Evolutionary conservation across 768 basidiomycete species (phyloP).

Genomic region (Sporobolomyces roseus): DNA sequence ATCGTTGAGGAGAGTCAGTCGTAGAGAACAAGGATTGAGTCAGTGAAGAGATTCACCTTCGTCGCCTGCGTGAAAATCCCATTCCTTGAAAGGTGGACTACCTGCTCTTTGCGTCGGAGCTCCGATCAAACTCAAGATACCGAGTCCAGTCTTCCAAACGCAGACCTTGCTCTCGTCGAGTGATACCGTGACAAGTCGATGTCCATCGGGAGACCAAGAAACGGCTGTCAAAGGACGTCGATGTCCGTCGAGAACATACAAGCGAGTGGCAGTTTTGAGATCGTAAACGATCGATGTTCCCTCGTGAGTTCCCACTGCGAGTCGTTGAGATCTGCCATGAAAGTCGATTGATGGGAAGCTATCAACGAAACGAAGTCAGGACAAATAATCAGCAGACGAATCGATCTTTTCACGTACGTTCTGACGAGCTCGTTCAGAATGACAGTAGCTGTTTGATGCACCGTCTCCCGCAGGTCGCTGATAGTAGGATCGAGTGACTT

Average conservation of each 20-base stretch:
- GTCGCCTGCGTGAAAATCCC: constrained; percentile 77
- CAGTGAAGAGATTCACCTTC: constrained; percentile 57
- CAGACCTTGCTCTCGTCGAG: constrained; percentile 77
- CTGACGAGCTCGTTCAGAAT: constrained; percentile 92
- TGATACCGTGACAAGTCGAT: constrained; percentile 79
- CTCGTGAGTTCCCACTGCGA: constrained; percentile 89
- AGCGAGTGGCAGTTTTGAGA: constrained; percentile 85
- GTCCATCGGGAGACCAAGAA: constrained; percentile 89
- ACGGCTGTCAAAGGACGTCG: constrained; percentile 66
- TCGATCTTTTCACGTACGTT: too few species aligned
- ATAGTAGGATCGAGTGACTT: constrained; percentile 90
- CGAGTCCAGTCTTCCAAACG: constrained; percentile 94
- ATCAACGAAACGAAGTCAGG: background rate
- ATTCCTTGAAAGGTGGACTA: constrained; percentile 77
- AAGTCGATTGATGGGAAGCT: constrained; percentile 78
- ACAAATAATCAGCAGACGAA: too few species aligned
- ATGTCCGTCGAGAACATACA: constrained; percentile 93
- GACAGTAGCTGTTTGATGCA: constrained; percentile 85
- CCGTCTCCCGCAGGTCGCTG: constrained; percentile 66
- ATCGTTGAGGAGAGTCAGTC: background rate
- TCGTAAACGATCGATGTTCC: constrained; percentile 95
- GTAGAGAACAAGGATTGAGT: background rate
- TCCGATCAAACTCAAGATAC: constrained; percentile 79
- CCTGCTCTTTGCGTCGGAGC: constrained; percentile 68
- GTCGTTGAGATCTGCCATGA: constrained; percentile 75